A percentile compares a stretch with the other conserved stretches of the same genome.
Evolutionary conservation across 805 yeast species (phyloP).

Genomic region (Candida germanica): DNA sequence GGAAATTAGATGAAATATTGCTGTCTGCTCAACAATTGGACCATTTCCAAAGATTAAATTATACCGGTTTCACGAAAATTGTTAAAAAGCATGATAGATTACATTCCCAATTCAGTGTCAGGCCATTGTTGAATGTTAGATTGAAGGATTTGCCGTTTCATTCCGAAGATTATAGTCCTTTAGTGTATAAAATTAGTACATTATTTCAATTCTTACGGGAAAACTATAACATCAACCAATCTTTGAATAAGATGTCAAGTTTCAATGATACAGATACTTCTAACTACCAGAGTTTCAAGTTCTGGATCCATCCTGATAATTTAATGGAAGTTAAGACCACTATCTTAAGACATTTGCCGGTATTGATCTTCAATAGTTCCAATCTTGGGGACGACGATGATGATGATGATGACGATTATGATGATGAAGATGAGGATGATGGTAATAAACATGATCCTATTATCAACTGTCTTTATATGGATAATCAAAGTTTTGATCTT

Average conservation of each 20-base stretch:
- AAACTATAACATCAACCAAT: slow-evolving; percentile 52
- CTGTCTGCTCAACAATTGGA: slow-evolving; percentile 81
- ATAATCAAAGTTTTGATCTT: slow-evolving; percentile 74
- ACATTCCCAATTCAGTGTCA: slow-evolving; percentile 85
- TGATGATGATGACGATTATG: slow-evolving; percentile 47
- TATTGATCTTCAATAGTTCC: slow-evolving; percentile 58
- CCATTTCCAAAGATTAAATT: slow-evolving; percentile 85
- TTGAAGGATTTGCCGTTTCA: slow-evolving; percentile 86
- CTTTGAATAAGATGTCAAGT: slow-evolving; percentile 49
- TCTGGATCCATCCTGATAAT: slow-evolving; percentile 93
- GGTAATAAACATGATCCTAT: slow-evolving; percentile 50
- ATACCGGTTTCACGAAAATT: slow-evolving; percentile 91
- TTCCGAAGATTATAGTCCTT: slow-evolving; percentile 91
- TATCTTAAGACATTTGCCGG: slow-evolving; percentile 89
- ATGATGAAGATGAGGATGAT: slow-evolving; percentile 47
- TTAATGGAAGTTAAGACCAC: slow-evolving; percentile 97
- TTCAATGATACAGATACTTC: slow-evolving; percentile 35
- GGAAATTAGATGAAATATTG: slow-evolving; percentile 68
- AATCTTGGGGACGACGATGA: slow-evolving; percentile 15
- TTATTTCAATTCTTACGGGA: slow-evolving; percentile 80
- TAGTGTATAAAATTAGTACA: slow-evolving; percentile 76
- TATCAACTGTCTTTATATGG: slow-evolving; percentile 85
- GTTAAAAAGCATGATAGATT: slow-evolving; percentile 95
- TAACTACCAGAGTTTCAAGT: slow-evolving; percentile 69
- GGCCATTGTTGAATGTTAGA: slow-evolving; percentile 84